Percentiles rank a stretch among this genome's conserved stretches.
Conservation (phyloP, 495 filamentous ascomycete genomes). For the Neurospora sp. region DNA sequence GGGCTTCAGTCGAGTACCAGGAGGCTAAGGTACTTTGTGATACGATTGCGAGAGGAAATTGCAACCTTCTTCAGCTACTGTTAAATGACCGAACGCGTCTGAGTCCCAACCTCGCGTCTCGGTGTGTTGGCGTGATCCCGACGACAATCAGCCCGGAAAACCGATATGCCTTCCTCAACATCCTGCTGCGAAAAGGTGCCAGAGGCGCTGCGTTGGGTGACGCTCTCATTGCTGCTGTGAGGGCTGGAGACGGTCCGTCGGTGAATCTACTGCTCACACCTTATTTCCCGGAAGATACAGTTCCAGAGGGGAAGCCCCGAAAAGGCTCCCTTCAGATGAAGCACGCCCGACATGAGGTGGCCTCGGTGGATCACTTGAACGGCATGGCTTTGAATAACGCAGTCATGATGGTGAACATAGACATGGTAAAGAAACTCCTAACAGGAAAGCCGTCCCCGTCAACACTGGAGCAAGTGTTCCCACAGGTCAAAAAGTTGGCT, state of each 20-base stretch:
- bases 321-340: conserved; percentile 17
- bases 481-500: conserved; percentile 21
- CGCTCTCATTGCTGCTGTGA: conserved; percentile 30
- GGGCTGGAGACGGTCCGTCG: conserved; percentile 27
- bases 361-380: conserved; percentile 34
- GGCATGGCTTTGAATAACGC: conserved; percentile 33
- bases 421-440: conserved; percentile 31
- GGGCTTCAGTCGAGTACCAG: conserved; percentile 36
- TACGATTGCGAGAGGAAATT: conserved; percentile 26
- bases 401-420: conserved; percentile 22
- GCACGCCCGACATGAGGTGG: conserved; percentile 29
- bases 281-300: conserved; percentile 17
- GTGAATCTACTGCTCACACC: conserved; percentile 32
- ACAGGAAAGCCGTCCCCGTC: conserved; percentile 25
- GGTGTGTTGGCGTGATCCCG: conserved; percentile 32
- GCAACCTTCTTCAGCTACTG: conserved; percentile 30
- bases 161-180: conserved; percentile 25
- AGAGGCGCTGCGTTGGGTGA: conserved; percentile 26
- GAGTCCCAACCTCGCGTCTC: conserved; percentile 28
- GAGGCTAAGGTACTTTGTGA: conserved; percentile 27
- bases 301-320: conserved; percentile 10
- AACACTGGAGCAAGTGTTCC: conserved; percentile 31
- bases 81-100: conserved; percentile 24
- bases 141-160: conserved; percentile 31
- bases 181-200: conserved; percentile 33